Evolutionary conservation across 2,329 filamentous ascomycete genomes (phyloP), one percentile per base, ranked within the genome.

Genomic region (Colletotrichum kahawae): DNA sequence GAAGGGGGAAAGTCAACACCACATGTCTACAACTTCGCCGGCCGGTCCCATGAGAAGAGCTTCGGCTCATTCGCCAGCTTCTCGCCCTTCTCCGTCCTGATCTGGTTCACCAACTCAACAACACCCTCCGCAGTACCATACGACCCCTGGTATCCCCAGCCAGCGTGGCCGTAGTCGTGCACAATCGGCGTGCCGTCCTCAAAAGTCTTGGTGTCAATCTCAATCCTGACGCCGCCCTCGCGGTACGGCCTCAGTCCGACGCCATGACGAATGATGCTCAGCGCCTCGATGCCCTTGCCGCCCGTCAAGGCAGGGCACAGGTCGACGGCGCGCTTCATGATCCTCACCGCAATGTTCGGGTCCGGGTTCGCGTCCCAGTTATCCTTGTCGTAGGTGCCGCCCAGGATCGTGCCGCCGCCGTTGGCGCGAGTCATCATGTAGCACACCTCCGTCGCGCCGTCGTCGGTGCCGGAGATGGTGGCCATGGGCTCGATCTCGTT

Each of bases 351-450:
- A n/a, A 95, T 88, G 81, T 94, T 95, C 0, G 93, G 93, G 79
- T 98, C 95, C 1, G 93, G 92, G 78, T 93, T 90, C 48, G 92
- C 90, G 78, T 97, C 94, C 95, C 95, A 98, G 80, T 92, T 93
- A 33, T 92, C 90, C 79, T 93, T 91, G 82, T 95, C 93, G 80
- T 97, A 94, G 62, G 93, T 96, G 4, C 96, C 96, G n/a, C 95
- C 96, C 4, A 98, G 86, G 56, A 98, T 89, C 0, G 95, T 97
- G 13, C 96, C 96, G 24, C 95, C 96, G n/a, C 90, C 90, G 0
- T 89, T 90, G 1, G 95, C 94, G 33, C 96, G 90, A 80, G 92
- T 92, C 95, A 98, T 98, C 63, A 94, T 89, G 82, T 98, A 98
- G 73, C 91, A 87, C 6, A 93, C 86, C 83, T 98, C 95, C 38